Conservation (phyloP, 1,284 basidiomycete genomes). For the Ceratobasidium sp. region DNA sequence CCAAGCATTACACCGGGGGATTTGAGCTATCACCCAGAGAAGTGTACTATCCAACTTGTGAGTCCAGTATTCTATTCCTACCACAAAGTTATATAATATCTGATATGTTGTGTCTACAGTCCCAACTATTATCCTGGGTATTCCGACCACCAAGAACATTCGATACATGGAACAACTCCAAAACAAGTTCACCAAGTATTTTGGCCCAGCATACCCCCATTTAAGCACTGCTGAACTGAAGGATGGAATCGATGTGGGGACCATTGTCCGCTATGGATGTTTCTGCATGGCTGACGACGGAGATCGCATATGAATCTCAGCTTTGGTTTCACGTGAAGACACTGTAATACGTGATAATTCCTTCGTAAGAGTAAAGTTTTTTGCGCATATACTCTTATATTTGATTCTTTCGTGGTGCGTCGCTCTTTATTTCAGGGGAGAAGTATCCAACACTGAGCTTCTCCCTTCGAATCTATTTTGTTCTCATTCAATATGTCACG, state of each 20-base stretch:
- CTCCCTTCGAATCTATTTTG: conserved; percentile 22
- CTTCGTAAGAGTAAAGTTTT: not conserved
- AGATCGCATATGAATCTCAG: not conserved
- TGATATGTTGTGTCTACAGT: no score
- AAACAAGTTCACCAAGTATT: conserved; percentile 10
- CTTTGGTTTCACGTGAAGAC: not conserved
- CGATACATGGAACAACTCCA: no score
- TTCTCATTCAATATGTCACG: conserved; percentile 5
- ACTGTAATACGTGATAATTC: not conserved
- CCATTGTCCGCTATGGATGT: not conserved
- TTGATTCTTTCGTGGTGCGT: no score
- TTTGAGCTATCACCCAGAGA: not conserved
- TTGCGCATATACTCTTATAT: not conserved
- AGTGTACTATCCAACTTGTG: not conserved
- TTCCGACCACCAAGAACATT: not conserved
- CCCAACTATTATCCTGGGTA: no score
- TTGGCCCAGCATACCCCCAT: conserved; percentile 5
- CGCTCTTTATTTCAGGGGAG: conserved; percentile 2
- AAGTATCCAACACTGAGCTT: conserved; percentile 39
- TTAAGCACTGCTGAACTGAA: not conserved
- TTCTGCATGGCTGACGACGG: conserved; percentile 1
- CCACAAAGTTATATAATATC: not conserved
- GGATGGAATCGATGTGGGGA: not conserved
- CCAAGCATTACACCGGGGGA: not conserved
- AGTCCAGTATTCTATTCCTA: not conserved